These are phyloP conservation scores for Xylaria sp. DNA, from an alignment of 2,329 filamentous ascomycete genomes.

Conservation along the genomic window DNA sequence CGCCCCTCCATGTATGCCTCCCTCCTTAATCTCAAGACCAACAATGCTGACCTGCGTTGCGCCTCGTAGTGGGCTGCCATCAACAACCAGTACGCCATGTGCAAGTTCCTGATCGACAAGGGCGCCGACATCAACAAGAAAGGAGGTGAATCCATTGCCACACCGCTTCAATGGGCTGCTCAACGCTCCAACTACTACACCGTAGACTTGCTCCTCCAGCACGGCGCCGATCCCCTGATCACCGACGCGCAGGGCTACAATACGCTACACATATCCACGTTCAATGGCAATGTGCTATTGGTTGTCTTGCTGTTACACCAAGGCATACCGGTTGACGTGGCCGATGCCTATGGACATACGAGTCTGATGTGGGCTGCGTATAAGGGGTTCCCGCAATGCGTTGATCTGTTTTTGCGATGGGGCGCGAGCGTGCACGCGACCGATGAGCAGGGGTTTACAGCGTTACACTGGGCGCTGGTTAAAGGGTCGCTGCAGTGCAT, in stretches of 20 bases:
- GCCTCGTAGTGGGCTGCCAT: conserved; percentile 89
- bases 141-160: conserved; percentile 94
- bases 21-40: background rate
- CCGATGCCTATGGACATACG: conserved; percentile 91
- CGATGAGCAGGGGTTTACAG: conserved; percentile 93
- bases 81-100: conserved; percentile 98
- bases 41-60: conserved; percentile 34
- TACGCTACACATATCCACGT: conserved; percentile 94
- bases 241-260: conserved; percentile 98
- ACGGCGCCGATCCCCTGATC: conserved; percentile 91
- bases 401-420: conserved; percentile 93
- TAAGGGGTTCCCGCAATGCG: conserved; percentile 92
- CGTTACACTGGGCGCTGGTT: conserved; percentile 95
- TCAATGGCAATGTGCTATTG: conserved; percentile 94
- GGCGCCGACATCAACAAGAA: conserved; percentile 95
- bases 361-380: conserved; percentile 99
- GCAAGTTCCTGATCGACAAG: conserved; percentile 87
- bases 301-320: conserved; percentile 92
- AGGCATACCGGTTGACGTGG: conserved; percentile 91
- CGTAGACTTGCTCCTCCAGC: conserved; percentile 88
- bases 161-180: conserved; percentile 95
- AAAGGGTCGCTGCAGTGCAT: conserved; percentile 91
- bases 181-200: conserved; percentile 97
- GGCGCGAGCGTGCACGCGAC: conserved; percentile 91
- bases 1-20: conserved; percentile 82